These are phyloP conservation scores for Ascochyta lentis DNA, from an alignment of 2,329 filamentous ascomycete genomes.

Conservation along the genomic window DNA sequence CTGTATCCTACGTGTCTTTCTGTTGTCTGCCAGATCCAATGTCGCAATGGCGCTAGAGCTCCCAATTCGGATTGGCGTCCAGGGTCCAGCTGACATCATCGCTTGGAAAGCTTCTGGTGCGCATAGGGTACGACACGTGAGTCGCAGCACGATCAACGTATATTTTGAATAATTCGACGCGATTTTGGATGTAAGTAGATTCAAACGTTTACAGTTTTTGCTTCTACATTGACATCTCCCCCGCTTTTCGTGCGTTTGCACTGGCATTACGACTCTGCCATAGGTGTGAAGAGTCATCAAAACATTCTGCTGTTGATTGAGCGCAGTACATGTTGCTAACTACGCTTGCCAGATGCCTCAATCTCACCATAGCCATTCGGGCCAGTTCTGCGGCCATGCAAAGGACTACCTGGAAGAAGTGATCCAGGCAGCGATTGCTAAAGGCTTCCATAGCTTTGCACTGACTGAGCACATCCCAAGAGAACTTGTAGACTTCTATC, in stretches of 20 bases:
- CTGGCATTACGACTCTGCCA: no score
- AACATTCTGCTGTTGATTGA: background rate
- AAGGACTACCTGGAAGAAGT: slow-evolving; percentile 84
- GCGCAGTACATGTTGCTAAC: background rate
- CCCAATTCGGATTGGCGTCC: background rate
- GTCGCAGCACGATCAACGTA: background rate
- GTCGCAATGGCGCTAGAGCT: no score
- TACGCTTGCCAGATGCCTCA: slow-evolving; percentile 73
- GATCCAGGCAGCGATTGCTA: slow-evolving; percentile 76
- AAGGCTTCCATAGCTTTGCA: slow-evolving; percentile 82
- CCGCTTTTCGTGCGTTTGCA: background rate
- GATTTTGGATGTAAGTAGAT: background rate
- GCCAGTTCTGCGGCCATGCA: slow-evolving; percentile 92
- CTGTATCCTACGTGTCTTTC: no score
- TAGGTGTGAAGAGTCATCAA: slow-evolving; percentile 1
- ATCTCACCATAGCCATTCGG: slow-evolving; percentile 97
- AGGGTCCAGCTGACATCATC: slow-evolving; percentile 20
- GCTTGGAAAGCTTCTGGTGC: slow-evolving; percentile 1
- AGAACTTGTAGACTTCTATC: slow-evolving; percentile 80
- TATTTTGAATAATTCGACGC: no score
- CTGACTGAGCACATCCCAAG: slow-evolving; percentile 97
- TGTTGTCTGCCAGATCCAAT: no score
- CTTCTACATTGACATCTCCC: no score
- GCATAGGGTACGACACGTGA: background rate
- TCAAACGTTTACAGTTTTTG: no score